Percentiles rank a stretch among this genome's conserved stretches.
phyloP scores from a whole-genome alignment of 345 rosid genomes.

The Brassica carinata region DNA sequence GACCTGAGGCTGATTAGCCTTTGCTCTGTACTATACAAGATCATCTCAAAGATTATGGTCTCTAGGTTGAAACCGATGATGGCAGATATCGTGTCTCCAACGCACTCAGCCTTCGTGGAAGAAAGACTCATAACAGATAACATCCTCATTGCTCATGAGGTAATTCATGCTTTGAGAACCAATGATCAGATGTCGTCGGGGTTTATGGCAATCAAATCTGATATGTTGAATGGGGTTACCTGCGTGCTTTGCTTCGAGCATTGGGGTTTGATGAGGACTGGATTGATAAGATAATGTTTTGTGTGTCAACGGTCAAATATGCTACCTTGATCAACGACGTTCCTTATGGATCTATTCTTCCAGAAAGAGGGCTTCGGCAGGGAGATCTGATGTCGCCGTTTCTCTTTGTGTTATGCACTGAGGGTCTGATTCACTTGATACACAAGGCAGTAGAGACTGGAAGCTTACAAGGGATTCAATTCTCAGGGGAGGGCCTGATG shows the following conservation, averaged over 20 bases:
- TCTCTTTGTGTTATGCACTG: not conserved
- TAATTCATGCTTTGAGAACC: not conserved
- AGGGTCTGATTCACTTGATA: not conserved
- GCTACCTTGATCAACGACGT: too few relatives aligned
- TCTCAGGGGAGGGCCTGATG: not conserved
- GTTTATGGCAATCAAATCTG: too few relatives aligned
- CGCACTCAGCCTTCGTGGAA: not conserved
- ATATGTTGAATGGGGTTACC: too few relatives aligned
- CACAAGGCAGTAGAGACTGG: not conserved
- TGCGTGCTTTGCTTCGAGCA: too few relatives aligned
- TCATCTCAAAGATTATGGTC: not conserved
- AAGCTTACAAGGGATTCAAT: not conserved
- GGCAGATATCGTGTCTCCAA: accelerated
- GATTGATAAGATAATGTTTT: too few relatives aligned
- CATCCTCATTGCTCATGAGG: not conserved
- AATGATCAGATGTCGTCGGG: too few relatives aligned
- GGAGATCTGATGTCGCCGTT: not conserved
- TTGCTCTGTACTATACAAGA: not conserved
- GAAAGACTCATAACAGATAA: not conserved
- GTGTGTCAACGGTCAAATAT: too few relatives aligned
- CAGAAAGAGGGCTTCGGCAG: not conserved
- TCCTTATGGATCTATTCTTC: not conserved
- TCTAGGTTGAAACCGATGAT: not conserved
- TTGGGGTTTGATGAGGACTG: too few relatives aligned
- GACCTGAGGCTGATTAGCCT: not conserved